Conservation (phyloP, 169 alveolate species). For the Perkinsus chesapeaki region DNA sequence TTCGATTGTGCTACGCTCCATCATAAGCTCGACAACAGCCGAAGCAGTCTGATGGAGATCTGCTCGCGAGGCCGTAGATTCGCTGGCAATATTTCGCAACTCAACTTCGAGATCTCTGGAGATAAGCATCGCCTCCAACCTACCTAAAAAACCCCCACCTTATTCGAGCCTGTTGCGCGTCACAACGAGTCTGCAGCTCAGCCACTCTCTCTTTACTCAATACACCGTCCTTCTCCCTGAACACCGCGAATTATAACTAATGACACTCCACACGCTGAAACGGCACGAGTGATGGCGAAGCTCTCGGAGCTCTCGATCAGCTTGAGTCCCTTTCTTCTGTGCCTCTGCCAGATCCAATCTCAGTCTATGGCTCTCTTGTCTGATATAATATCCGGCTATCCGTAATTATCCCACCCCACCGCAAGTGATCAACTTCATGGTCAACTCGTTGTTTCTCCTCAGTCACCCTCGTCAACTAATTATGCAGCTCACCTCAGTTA, state of each 20-base stretch:
- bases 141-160: background rate
- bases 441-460: background rate
- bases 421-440: background rate
- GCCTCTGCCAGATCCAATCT: background rate
- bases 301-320: background rate
- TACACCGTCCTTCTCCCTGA: background rate
- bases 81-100: background rate
- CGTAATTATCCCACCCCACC: background rate
- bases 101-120: background rate
- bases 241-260: background rate
- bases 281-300: background rate
- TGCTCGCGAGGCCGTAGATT: background rate
- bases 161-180: background rate
- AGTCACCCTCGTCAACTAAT: background rate
- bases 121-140: background rate
- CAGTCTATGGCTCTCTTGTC: background rate
- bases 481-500: background rate
- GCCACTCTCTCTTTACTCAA: background rate
- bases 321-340: background rate
- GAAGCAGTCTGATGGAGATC: background rate
- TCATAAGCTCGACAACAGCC: background rate
- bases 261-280: background rate
- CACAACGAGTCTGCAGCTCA: background rate
- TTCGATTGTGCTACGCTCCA: background rate
- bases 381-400: background rate